phyloP scores from a whole-genome alignment of 768 basidiomycete species.

The Pisolithus orientalis region DNA sequence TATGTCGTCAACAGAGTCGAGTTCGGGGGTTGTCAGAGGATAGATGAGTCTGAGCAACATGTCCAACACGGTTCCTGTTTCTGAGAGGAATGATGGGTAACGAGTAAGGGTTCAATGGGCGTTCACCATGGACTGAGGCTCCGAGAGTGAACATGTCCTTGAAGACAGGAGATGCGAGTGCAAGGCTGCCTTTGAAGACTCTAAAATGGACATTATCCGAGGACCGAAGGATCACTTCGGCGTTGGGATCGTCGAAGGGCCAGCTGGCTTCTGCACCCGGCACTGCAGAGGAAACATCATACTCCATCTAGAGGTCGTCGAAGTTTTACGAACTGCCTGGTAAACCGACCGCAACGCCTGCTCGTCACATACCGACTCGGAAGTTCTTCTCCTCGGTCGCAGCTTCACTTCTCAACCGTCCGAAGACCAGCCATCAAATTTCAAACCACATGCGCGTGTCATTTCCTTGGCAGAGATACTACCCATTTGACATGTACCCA shows the following conservation, averaged over 20 bases:
- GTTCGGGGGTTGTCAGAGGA: conserved; percentile 17
- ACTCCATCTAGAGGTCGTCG: too few relatives aligned
- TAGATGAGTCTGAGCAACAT: conserved; percentile 18
- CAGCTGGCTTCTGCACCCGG: background rate
- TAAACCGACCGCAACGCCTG: too few relatives aligned
- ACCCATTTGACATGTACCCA: conserved; percentile 32
- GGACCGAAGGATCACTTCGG: conserved; percentile 6
- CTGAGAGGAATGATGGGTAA: conserved; percentile 4
- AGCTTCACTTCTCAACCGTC: too few relatives aligned
- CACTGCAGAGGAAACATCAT: too few relatives aligned
- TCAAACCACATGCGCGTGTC: too few relatives aligned
- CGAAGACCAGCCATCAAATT: too few relatives aligned
- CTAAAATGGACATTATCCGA: conserved; percentile 5
- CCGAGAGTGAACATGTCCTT: conserved; percentile 41
- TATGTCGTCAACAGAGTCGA: conserved; percentile 15
- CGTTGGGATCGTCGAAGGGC: conserved; percentile 1
- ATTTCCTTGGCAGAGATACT: too few relatives aligned
- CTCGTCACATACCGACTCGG: too few relatives aligned
- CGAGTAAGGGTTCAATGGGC: background rate
- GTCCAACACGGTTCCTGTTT: conserved; percentile 12
- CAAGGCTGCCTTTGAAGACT: background rate
- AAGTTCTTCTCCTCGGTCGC: too few relatives aligned
- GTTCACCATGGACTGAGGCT: conserved; percentile 9
- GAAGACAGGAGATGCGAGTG: conserved; percentile 44
- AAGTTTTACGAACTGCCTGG: too few relatives aligned